Evolutionary conservation across 1,284 basidiomycete species (phyloP), one percentile per base, ranked within the genome.

Genomic region (Moesziomyces sp.): DNA sequence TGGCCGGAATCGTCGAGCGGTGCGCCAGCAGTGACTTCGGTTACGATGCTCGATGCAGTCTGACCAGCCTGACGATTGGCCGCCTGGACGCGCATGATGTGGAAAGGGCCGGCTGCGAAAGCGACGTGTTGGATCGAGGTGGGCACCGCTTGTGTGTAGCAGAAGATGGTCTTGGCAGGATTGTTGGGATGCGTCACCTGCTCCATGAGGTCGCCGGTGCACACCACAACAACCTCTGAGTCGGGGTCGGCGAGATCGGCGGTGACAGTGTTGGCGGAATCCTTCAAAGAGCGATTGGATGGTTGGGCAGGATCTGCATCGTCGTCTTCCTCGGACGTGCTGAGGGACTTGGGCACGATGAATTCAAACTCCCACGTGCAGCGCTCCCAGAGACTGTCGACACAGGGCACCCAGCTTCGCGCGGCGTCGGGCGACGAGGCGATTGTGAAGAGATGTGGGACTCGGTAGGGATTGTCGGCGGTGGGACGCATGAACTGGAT

Each of bases 361-460:
- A 97, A 93, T 84, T 98, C 93, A 56, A 99, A 91, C 82, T 99
- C 97, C 97, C 97, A 99, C 3, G 96, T 97, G 80, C 93, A 97
- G 79, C 93, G 91, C 85, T 97, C 96, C 93, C 94, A 97, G 14
- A 96, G 85, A 81, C 90, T 93, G 85, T 99, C 97, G 14, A 98
- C 86, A 79, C 97, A 99, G 5, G 97, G 97, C 11, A 98, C 91
- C 97, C 97, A 99, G 78, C 93, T 94, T 75, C 97, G 88, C 9
- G 96, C 93, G 13, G 93, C 89, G 81, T 97, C 93, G 6, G 93
- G 90, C 4, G 92, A 92, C 0, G 93, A 92, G 0, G 94, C 91
- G 3, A 91, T 92, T 3, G 94, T 94, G 81, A 92, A 99, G 57
- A 92, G 90, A 85, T 99, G 97, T 30, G 95, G 79, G 9, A 77